phyloP scores from a whole-genome alignment of 306 rosid species.

The Corylus heterophylla region DNA sequence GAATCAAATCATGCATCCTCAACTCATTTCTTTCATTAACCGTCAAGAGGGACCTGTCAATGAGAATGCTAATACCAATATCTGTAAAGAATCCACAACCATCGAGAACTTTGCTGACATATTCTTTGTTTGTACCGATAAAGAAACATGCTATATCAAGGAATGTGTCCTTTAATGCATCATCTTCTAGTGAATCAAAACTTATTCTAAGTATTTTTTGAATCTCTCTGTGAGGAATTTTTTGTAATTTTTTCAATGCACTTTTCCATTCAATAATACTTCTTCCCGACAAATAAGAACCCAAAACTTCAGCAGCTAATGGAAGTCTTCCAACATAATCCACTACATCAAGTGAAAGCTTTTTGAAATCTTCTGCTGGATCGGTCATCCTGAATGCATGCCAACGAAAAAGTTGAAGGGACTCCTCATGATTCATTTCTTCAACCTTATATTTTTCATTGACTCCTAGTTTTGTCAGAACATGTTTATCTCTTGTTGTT shows the following conservation, averaged over 20 bases:
- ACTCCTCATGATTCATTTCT: not conserved
- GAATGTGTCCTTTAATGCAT: conserved; percentile 27
- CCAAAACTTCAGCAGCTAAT: conserved; percentile 42
- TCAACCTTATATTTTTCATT: not conserved
- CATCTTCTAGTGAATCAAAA: conserved; percentile 23
- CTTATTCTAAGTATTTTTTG: conserved; percentile 32
- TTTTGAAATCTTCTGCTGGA: not conserved
- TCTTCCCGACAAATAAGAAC: conserved; percentile 32
- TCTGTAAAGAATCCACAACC: conserved; percentile 33
- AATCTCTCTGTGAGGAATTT: conserved; percentile 26
- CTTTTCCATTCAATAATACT: conserved; percentile 25
- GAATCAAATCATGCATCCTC: conserved; percentile 26
- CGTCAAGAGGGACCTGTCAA: conserved; percentile 30
- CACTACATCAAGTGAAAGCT: conserved; percentile 8
- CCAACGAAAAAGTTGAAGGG: conserved; percentile 40
- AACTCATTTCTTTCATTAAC: conserved; percentile 11
- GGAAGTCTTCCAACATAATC: conserved; percentile 42
- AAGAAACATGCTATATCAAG: conserved; percentile 50
- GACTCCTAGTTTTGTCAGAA: not conserved
- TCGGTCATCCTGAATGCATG: conserved; percentile 25
- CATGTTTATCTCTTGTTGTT: conserved; percentile 27
- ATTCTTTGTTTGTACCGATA: conserved; percentile 19
- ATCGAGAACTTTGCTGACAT: conserved; percentile 21
- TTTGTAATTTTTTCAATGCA: conserved; percentile 23
- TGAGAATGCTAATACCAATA: conserved; percentile 28